Evolutionary conservation across 176 grass and related monocot genomes (phyloP).

Genomic region (Hsuehochloa calcarea): DNA sequence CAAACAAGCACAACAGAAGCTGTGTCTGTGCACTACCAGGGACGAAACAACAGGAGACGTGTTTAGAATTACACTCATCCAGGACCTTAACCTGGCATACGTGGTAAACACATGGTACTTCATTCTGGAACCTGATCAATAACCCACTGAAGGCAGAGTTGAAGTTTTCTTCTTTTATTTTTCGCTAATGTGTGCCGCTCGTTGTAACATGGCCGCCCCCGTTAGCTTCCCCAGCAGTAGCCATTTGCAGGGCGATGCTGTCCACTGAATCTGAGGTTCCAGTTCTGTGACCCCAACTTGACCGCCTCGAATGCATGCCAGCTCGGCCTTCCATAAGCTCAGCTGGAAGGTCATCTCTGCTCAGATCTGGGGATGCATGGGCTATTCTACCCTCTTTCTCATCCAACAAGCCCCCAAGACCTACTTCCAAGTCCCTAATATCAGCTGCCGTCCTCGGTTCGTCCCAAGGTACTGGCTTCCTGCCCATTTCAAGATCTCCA

Average conservation of each 20-base stretch:
- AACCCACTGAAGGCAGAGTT: neutral
- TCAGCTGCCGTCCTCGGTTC: constrained; percentile 63
- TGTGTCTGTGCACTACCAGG: neutral
- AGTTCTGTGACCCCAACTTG: constrained; percentile 48
- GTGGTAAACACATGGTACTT: constrained; percentile 23
- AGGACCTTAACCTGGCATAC: constrained; percentile 29
- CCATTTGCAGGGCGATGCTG: neutral
- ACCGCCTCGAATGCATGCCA: constrained; percentile 45
- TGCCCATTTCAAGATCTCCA: constrained; percentile 76
- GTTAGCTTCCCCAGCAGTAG: neutral
- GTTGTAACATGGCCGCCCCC: neutral
- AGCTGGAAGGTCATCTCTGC: constrained; percentile 43
- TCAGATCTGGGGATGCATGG: constrained; percentile 62
- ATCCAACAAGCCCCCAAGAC: constrained; percentile 51
- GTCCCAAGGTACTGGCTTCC: constrained; percentile 78
- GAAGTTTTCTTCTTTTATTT: neutral
- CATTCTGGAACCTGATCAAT: neutral
- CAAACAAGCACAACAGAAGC: constrained; percentile 21
- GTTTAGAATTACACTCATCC: constrained; percentile 35
- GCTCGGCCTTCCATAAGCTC: constrained; percentile 41
- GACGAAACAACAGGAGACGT: constrained; percentile 20
- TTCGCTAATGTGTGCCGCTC: constrained; percentile 5
- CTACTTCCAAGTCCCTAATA: constrained; percentile 60
- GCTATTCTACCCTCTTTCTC: constrained; percentile 62
- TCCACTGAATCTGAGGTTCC: constrained; percentile 15